These are phyloP conservation scores for Orbilia oligospora DNA, from an alignment of 2,329 filamentous ascomycete species.

Conservation along the genomic window DNA sequence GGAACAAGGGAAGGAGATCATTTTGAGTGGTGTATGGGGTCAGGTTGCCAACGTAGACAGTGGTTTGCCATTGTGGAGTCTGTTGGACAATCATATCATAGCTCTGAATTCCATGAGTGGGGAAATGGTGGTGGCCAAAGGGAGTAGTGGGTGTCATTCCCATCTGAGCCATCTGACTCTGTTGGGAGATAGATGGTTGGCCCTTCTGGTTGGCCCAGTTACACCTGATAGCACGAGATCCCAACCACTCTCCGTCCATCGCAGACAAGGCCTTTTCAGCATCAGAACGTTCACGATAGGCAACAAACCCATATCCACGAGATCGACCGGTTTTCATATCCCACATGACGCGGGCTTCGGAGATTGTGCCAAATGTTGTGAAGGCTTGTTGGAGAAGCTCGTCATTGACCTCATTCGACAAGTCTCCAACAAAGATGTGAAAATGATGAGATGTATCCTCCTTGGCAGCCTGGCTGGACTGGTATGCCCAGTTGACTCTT, in stretches of 20 bases:
- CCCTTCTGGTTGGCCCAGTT: conserved; percentile 99
- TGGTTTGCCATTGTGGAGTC: conserved; percentile 98
- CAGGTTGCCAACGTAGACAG: conserved; percentile 96
- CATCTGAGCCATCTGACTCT: conserved; percentile 96
- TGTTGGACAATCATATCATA: conserved; percentile 97
- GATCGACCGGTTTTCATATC: conserved; percentile 99
- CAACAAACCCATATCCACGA: conserved; percentile 96
- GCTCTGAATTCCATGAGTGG: conserved; percentile 94
- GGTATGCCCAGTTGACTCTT: conserved; percentile 99
- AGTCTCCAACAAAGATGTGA: conserved; percentile 97
- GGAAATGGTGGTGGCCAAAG: conserved; percentile 97
- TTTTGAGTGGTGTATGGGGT: conserved; percentile 98
- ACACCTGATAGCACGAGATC: conserved; percentile 96
- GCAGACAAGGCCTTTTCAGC: conserved; percentile 96
- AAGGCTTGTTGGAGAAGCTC: conserved; percentile 94
- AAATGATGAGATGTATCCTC: conserved; percentile 99
- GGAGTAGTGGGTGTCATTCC: conserved; percentile 97
- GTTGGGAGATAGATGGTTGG: conserved; percentile 98
- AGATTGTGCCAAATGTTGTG: conserved; percentile 93
- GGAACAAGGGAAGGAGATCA: conserved; percentile 96
- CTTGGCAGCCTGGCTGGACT: conserved; percentile 93
- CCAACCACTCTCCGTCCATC: conserved; percentile 99
- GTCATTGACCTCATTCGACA: conserved; percentile 99
- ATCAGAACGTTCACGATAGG: conserved; percentile 92
- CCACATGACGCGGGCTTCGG: conserved; percentile 99